Percentiles rank a stretch among this genome's conserved stretches.
Conservation (phyloP, 2,329 filamentous ascomycete genomes). For the Shiraia sp. region DNA sequence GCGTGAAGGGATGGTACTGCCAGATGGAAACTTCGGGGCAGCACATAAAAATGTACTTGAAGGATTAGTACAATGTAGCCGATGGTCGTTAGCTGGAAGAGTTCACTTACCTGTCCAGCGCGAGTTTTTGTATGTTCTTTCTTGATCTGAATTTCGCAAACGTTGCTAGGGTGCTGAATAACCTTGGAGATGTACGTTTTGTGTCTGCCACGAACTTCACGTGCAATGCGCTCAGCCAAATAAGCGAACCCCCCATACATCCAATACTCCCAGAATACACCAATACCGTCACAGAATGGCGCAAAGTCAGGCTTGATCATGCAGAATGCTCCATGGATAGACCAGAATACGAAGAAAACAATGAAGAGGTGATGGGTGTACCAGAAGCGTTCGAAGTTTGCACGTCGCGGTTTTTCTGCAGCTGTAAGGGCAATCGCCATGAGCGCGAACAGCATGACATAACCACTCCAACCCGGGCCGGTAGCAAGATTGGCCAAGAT, state of each 20-base stretch:
- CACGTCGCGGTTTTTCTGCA: constrained; percentile 74
- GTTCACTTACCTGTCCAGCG: constrained; percentile 64
- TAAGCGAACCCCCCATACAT: constrained; percentile 82
- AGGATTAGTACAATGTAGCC: constrained; percentile 11
- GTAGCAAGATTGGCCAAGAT: constrained; percentile 76
- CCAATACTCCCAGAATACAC: constrained; percentile 90
- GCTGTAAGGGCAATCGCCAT: constrained; percentile 80
- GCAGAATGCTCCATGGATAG: constrained; percentile 85
- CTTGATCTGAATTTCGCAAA: constrained; percentile 90
- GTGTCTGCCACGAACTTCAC: constrained; percentile 78
- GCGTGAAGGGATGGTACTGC: constrained; percentile 87
- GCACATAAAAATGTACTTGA: constrained; percentile 80
- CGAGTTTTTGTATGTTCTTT: constrained; percentile 82
- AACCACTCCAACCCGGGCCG: constrained; percentile 83
- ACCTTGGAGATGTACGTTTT: constrained; percentile 89
- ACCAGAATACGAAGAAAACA: constrained; percentile 88
- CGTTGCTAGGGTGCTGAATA: constrained; percentile 85
- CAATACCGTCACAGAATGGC: constrained; percentile 75
- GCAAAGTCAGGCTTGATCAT: constrained; percentile 86
- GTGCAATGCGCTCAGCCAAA: constrained; percentile 75
- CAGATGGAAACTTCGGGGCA: constrained; percentile 84
- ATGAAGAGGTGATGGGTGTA: constrained; percentile 88
- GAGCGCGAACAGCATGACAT: constrained; percentile 78
- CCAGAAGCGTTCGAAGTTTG: constrained; percentile 90
- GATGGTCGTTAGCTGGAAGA: not conserved